A percentile compares a stretch with the other conserved stretches of the same genome.
These are phyloP conservation scores for Scheffersomyces ergatensis DNA, from an alignment of 805 yeast species.

Conservation along the genomic window DNA sequence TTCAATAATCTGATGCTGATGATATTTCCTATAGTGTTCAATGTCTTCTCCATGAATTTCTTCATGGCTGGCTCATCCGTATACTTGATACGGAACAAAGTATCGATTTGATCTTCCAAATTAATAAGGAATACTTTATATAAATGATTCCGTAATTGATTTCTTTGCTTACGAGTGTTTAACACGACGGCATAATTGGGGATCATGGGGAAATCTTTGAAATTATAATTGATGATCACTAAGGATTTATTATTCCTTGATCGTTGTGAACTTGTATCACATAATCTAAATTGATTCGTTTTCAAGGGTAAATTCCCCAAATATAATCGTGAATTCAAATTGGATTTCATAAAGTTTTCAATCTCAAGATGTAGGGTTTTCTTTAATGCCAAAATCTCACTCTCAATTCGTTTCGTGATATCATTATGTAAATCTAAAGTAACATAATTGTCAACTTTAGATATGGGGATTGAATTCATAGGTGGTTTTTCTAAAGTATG, in stretches of 20 bases:
- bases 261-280: slow-evolving; percentile 12
- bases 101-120: slow-evolving; percentile 36
- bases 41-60: slow-evolving; percentile 23
- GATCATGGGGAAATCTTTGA: slow-evolving; percentile 30
- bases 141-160: slow-evolving; percentile 27
- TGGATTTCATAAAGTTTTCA: slow-evolving; percentile 19
- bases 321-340: slow-evolving; percentile 15
- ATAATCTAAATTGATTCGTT: slow-evolving; percentile 29
- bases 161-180: slow-evolving; percentile 18
- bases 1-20: slow-evolving; percentile 26
- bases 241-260: slow-evolving; percentile 3
- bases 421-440: slow-evolving; percentile 15
- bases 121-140: slow-evolving; percentile 36
- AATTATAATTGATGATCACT: slow-evolving; percentile 19
- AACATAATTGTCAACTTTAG: slow-evolving; percentile 28
- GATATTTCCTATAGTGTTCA: slow-evolving; percentile 23
- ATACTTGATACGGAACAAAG: slow-evolving; percentile 34
- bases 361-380: slow-evolving; percentile 29
- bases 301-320: slow-evolving; percentile 23
- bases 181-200: slow-evolving; percentile 32
- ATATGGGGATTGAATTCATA: slow-evolving; percentile 22
- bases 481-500: slow-evolving; percentile 12
- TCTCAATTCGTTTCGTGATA: slow-evolving; percentile 16
- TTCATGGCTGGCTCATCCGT: slow-evolving; percentile 23
- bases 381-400: slow-evolving; percentile 27